Evolutionary conservation across 176 grass and related monocot species (phyloP).

Genomic region (Cenchrus americanus): DNA sequence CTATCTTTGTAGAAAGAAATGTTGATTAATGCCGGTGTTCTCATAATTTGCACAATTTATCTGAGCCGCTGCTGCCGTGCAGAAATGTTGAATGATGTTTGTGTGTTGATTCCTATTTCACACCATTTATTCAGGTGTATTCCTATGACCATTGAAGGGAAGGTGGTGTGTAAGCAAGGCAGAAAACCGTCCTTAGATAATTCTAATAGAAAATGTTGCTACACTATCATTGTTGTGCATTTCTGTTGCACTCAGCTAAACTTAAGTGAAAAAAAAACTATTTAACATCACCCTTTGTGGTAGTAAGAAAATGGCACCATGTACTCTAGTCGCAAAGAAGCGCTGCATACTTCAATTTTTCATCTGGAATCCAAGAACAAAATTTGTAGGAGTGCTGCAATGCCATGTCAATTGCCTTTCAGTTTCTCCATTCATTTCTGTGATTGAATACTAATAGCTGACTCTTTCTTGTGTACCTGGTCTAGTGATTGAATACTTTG

Average conservation of each 20-base stretch:
- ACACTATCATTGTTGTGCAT: not conserved
- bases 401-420: slow-evolving; percentile 14
- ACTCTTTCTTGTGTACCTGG: not conserved
- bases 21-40: not conserved
- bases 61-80: not conserved
- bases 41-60: not conserved
- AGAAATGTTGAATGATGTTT: slow-evolving; percentile 2
- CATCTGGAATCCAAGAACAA: slow-evolving; percentile 8
- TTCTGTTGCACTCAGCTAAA: not conserved
- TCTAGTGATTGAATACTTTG: not conserved
- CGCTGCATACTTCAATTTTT: not conserved
- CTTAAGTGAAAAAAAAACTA: slow-evolving; percentile 2
- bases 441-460: not conserved
- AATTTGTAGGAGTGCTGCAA: slow-evolving; percentile 11
- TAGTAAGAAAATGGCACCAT: not conserved
- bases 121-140: not conserved
- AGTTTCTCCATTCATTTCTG: not conserved
- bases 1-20: slow-evolving; percentile 16
- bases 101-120: not conserved
- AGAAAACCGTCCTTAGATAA: not conserved
- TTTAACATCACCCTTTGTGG: not conserved
- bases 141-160: not conserved
- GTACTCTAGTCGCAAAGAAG: not conserved
- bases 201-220: not conserved
- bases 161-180: not conserved